A percentile compares a stretch with the other conserved stretches of the same genome.
Conservation (phyloP, 169 alveolate species). For the Theileria luwenshuni region DNA sequence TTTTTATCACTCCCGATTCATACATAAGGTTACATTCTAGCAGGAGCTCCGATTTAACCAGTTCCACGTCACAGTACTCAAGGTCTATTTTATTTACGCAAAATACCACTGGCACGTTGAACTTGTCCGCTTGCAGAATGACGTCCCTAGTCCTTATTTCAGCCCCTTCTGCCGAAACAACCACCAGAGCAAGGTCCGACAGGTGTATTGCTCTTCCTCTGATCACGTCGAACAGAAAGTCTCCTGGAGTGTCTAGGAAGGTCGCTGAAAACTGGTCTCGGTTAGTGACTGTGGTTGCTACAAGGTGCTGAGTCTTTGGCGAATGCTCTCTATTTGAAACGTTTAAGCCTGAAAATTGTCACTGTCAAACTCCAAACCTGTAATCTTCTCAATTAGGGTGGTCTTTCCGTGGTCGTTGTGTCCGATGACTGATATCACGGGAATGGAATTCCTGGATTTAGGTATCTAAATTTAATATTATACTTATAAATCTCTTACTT, state of each 20-base stretch:
- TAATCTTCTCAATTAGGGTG: conserved; percentile 71
- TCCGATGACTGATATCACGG: conserved; percentile 82
- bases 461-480: conserved; percentile 2
- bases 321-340: not conserved
- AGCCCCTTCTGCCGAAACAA: conserved; percentile 76
- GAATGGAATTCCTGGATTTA: conserved; percentile 49
- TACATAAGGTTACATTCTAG: conserved; percentile 61
- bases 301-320: not conserved
- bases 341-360: not conserved
- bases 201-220: conserved; percentile 80
- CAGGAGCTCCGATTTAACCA: conserved; percentile 72
- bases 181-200: conserved; percentile 77
- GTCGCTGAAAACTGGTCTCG: conserved; percentile 25
- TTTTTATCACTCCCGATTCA: conserved; percentile 55
- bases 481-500: conserved; percentile 14
- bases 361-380: conserved; percentile 22
- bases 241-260: conserved; percentile 83
- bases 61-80: conserved; percentile 61
- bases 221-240: conserved; percentile 70
- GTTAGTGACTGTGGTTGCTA: not conserved
- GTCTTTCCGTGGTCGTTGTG: conserved; percentile 86
- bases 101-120: conserved; percentile 73
- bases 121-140: conserved; percentile 78
- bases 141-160: conserved; percentile 78
- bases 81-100: conserved; percentile 77